phyloP scores from a whole-genome alignment of 2,329 filamentous ascomycete species.

The Immersiporthe knoxdaviesiana region DNA sequence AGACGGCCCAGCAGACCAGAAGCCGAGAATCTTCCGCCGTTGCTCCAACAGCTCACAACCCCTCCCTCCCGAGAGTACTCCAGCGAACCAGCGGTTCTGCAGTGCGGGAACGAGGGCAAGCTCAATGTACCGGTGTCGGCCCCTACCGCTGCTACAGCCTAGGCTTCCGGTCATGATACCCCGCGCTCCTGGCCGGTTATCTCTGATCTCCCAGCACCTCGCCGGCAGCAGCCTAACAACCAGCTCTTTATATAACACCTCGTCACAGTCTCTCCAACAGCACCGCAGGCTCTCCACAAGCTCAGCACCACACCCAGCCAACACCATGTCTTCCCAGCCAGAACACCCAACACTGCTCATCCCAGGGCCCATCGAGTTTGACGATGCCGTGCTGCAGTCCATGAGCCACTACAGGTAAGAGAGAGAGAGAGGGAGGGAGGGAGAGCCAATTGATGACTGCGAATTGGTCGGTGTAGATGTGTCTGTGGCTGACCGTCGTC shows the following conservation, averaged over 20 bases:
- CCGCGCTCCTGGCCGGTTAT: conserved; percentile 40
- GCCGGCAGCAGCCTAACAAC: conserved; percentile 28
- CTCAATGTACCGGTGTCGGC: conserved; percentile 30
- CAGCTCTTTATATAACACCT: neutral
- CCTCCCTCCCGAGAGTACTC: neutral
- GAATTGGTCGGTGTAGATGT: neutral
- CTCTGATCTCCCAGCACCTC: conserved; percentile 44
- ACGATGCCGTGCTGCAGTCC: conserved; percentile 91
- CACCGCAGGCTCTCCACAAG: conserved; percentile 36
- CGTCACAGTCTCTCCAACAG: conserved; percentile 32
- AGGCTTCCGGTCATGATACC: conserved; percentile 32
- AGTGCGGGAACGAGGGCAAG: neutral
- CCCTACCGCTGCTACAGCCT: conserved; percentile 2
- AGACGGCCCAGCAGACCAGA: neutral
- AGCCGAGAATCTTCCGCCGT: neutral
- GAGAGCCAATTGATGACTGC: neutral
- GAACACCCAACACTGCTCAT: conserved; percentile 80
- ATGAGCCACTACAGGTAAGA: conserved; percentile 91
- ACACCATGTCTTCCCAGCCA: conserved; percentile 64
- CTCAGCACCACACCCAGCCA: conserved; percentile 33
- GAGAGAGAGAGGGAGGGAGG: neutral
- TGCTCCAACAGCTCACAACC: neutral
- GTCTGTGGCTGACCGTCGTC: conserved; percentile 12
- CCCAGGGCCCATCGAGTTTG: conserved; percentile 96
- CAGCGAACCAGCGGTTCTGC: neutral